Base-by-base conservation (phyloP, 2,329 filamentous ascomycete species). In the Grosmannia serpens region DNA sequence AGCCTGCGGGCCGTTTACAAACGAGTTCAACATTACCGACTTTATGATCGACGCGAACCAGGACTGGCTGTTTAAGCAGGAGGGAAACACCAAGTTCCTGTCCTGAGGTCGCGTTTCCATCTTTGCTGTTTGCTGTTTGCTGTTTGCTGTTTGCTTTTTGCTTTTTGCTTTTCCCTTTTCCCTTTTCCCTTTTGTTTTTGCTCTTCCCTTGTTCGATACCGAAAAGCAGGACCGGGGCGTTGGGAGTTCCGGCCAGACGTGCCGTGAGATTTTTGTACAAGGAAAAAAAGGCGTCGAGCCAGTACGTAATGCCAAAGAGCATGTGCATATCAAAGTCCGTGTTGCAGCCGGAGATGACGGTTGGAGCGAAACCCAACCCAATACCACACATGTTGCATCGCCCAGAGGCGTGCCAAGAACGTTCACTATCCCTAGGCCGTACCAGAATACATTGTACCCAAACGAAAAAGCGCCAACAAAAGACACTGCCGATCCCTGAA, bases 11-110 rank as follows among this genome's bases (percentile, higher is more conserved):
- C 61, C 65, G 57, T 61, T 69, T 62, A 61, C 70, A 62, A 86
- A 86, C 59, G 85, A 88, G 69, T 88, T 87, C 65, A 89, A 89
- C 65, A 89, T 89, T 60, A 88, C 84, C 52, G 88, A 89, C 65
- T 89, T 87, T 65, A 88, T 86, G 81, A 80, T 88, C 33, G 86
- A 89, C 71, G 83, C 82, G 2, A 87, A 81, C 64, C 84, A 83
- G 61, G 86, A 89, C 68, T 89, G 87, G 86, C 77, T 89, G n/a
- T 85, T 83, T 59, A 85, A 85, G 66, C 76, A 78, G 58, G 74
- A 76, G 27, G 65, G 65, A 15, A 62, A 60, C 15, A 31, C 46
- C 15, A 68, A 69, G 58, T 69, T 65, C 50, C 55, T 68, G 60
- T 41, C 53, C 1, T 60, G 53, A 61, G 33, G 31, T n/a, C n/a